Evolutionary conservation across 345 rosid genomes (phyloP), one percentile per base, ranked within the genome.

Genomic region (Gossypium longicalyx): DNA sequence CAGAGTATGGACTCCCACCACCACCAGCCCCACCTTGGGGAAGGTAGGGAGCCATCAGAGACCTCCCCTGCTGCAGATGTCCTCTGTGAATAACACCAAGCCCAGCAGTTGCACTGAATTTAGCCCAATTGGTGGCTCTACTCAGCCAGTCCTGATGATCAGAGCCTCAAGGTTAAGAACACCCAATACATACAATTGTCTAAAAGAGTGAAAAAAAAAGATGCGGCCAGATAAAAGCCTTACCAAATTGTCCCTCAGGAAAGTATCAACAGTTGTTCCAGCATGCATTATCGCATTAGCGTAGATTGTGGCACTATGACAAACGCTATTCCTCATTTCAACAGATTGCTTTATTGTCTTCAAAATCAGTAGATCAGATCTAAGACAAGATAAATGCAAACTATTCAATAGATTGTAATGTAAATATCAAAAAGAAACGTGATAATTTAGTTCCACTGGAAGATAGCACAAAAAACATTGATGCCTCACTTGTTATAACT

Each of bases 271-370:
- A 43, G 99, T 93, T 48, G 99, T 93, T 76, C 99, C 99, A 82
- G 99, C 99, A 84, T 96, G 99, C 99, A 93, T 96, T 70, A 96
- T 87, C 27, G 99, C 99, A 85, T 96, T 93, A 29, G 99, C 92
- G 82, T 91, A 91, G 77, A 96, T 93, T 75, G 99, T 96, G 47
- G 99, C 99, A 82, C 99, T 96, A 73, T 96, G 99, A 74, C 99
- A 96, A 60, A 96, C 97, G 77, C 99, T 93, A 78, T 96, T 93
- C 80, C 99, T 87, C 97, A 93, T 91, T 84, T 93, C 99, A 60
- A 96, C 97, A 48, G 98, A 96, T 86, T 96, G 99, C 79, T 96
- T 96, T 65, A 96, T 93, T 67, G 95, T 90, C 88, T 93, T 96
- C 78, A 93, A 78, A 72, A 96, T 96, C 74, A 96, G 87, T 38